These are phyloP conservation scores for Rhodocollybia butyracea DNA, from an alignment of 768 basidiomycete genomes.

Conservation along the genomic window DNA sequence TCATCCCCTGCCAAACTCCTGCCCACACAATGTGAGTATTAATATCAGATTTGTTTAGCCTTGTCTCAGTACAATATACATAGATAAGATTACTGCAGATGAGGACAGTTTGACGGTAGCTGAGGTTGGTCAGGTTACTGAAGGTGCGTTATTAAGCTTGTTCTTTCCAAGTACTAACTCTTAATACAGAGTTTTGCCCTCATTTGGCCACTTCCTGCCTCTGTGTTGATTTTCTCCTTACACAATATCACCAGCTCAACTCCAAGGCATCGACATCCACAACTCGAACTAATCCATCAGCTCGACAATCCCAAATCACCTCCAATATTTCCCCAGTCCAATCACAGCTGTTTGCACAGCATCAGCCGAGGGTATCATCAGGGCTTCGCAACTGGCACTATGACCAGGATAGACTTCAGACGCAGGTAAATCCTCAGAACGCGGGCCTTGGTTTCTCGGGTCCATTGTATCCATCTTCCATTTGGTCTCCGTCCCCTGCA, in stretches of 20 bases:
- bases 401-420: too few species aligned
- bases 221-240: neutral
- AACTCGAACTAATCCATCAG: too few species aligned
- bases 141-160: neutral
- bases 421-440: too few species aligned
- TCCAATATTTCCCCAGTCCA: too few species aligned
- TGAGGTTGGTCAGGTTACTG: neutral
- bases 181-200: neutral
- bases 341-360: too few species aligned
- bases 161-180: neutral
- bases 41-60: neutral
- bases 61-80: neutral
- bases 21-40: neutral
- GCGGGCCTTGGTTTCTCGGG: too few species aligned
- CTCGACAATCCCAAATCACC: too few species aligned
- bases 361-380: too few species aligned
- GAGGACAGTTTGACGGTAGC: neutral
- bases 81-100: neutral
- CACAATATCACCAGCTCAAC: neutral
- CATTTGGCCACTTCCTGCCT: neutral
- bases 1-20: neutral
- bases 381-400: too few species aligned
- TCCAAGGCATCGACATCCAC: too few species aligned
- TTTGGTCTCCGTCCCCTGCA: too few species aligned
- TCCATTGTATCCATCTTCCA: too few species aligned